Evolutionary conservation across 1,139 yeast species (phyloP), one percentile per base, ranked within the genome.

Genomic region (Suhomyces wounanorum): DNA sequence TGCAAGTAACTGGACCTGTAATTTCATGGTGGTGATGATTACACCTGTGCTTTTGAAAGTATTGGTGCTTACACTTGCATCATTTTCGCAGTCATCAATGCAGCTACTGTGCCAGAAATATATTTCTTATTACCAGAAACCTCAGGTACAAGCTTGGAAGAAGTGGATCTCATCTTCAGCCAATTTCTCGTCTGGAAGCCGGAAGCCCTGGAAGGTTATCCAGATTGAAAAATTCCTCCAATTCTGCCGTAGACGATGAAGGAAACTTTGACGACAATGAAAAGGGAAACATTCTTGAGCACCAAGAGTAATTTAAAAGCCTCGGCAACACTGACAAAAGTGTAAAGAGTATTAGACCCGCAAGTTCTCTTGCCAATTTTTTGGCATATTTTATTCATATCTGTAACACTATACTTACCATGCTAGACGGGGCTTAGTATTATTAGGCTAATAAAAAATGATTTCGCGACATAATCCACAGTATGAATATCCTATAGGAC

Each of bases 121-220:
- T 82, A 75, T 63, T 70, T 80, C 54, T 75, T 81, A 54, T 77
- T 81, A 46, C 88, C 87, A 2, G 88, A 84, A 62, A 83, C 88
- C 2, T 79, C 81, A 59, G 83, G 80, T 21, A 70, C 80, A 49
- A 77, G 84, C 2, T 72, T 83, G 59, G 87, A 83, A 62, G 86
- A 83, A 62, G 70, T 83, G 66, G 87, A 83, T 17, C 73, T 79
- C 56, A 84, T 86, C 55, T 84, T 82, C 60, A 75, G 64, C 44
- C 69, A 64, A 44, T 71, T 75, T 9, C 76, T 76, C 1, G 62
- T 64, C 13, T 55, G 54, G 52, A 57, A 66, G 51, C 77, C 77
- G 54, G 52, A 57, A 66, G 51, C 77, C 77, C 3, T 73, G 77
- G 78, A 60, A 69, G 55, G 71, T 66, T 16, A 77, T 73, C 28